Evolutionary conservation across 306 rosid genomes (phyloP), one percentile per base, ranked within the genome.

Genomic region (Sechiopsis laciniata): DNA sequence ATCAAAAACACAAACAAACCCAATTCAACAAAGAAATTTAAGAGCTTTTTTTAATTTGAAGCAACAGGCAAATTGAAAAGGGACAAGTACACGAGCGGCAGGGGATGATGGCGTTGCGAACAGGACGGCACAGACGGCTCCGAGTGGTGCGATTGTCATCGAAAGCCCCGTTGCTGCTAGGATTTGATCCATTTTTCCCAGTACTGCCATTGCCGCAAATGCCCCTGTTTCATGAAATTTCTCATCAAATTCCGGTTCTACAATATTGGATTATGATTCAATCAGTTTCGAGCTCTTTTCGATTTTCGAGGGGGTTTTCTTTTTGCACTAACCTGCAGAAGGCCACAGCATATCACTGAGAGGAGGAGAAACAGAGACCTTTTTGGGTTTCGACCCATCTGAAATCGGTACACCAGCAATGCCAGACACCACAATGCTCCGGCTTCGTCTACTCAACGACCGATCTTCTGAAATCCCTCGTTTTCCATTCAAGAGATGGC

Each of bases 311-410:
- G 10, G 45, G 61, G 0, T 11, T 57, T 57, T 10, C 12, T 56
- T 56, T 21, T 40, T 40, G 0, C 14, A 50, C 50, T 35, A 75
- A 85, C 93, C 98, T 75, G 91, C 97, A 76, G 98, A 94, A 42
- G 98, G 98, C 98, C 98, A 94, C 24, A 89, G 68, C 78, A 90
- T 75, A 74, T 94, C 98, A 66, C 97, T 90, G 78, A 90, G 88
- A 55, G 84, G 82, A 82, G 92, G 92, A 78, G 88, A 57, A 50
- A 93, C 69, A 65, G 84, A 63, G 0, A 80, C 70, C 78, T 89
- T 85, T n/a, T 74, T 82, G 6, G 97, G 96, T 58, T 84, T 94
- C 87, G 89, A 89, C 50, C 72, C 83, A 51, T 94, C 95, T 96
- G 89, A 89, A 7, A 76, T 74, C 0, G 94, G 81, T 15, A 89